Conservation (phyloP, 306 rosid species). For the Cicer bijugum region DNA sequence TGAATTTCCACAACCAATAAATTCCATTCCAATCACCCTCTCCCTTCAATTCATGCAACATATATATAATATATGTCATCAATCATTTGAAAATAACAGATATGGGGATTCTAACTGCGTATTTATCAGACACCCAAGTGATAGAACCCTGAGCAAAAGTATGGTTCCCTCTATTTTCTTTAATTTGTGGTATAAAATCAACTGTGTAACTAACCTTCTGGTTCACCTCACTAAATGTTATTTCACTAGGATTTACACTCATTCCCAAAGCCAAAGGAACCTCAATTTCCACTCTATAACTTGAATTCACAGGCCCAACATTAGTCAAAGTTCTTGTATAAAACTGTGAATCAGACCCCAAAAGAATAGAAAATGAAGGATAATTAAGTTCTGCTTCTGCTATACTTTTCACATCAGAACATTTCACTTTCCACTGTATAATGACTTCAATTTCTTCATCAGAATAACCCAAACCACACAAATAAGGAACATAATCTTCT, state of each 20-base stretch:
- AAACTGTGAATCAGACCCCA: conserved; percentile 45
- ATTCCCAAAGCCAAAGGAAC: conserved; percentile 49
- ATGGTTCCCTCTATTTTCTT: conserved; percentile 41
- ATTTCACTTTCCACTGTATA: conserved; percentile 47
- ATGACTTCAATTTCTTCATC: conserved; percentile 43
- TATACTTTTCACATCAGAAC: conserved; percentile 39
- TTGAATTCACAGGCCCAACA: conserved; percentile 51
- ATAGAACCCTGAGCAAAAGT: conserved; percentile 54
- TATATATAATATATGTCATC: background rate
- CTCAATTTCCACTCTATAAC: conserved; percentile 43
- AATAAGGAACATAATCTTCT: conserved; percentile 58
- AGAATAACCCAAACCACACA: conserved; percentile 61
- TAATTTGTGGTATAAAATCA: conserved; percentile 46
- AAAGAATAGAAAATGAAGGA: conserved; percentile 54
- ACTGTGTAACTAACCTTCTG: conserved; percentile 48
- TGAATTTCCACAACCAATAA: background rate
- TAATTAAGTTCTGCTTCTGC: conserved; percentile 60
- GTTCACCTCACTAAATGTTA: conserved; percentile 51
- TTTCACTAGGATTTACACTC: conserved; percentile 44
- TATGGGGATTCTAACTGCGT: conserved; percentile 53
- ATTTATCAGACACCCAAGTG: conserved; percentile 54
- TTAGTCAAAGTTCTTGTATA: conserved; percentile 63
- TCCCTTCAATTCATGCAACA: background rate
- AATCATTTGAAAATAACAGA: conserved; percentile 49
- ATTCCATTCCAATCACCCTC: background rate